These are phyloP conservation scores for Alnus rubra DNA, from an alignment of 306 rosid species.

Conservation along the genomic window DNA sequence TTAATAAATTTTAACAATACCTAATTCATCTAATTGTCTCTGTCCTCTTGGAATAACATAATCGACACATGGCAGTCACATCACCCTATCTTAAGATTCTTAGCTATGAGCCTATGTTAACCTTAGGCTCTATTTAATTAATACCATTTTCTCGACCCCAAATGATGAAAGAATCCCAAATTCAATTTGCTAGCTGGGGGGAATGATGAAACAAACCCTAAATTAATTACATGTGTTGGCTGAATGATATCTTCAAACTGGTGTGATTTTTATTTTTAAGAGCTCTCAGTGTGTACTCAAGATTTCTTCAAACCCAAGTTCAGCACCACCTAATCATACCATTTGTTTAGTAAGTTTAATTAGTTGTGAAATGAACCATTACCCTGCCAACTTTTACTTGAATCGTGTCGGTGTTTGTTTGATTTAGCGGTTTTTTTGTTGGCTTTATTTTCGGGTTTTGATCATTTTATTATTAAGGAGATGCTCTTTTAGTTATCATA, in stretches of 20 bases:
- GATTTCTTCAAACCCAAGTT: slow-evolving; percentile 8
- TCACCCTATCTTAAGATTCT: background rate
- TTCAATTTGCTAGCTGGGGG: background rate
- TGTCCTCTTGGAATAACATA: background rate
- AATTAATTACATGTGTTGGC: background rate
- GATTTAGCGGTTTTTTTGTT: too few relatives aligned
- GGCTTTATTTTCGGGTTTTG: too few relatives aligned
- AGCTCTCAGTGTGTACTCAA: background rate
- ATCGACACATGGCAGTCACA: background rate
- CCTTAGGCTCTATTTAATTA: background rate
- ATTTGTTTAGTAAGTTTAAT: background rate
- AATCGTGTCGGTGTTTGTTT: too few relatives aligned
- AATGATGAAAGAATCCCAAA: background rate
- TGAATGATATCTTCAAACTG: background rate
- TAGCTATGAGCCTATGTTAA: background rate
- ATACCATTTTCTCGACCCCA: background rate
- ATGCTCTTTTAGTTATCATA: too few relatives aligned
- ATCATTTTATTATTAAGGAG: too few relatives aligned
- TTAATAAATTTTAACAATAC: background rate
- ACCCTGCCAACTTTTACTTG: too few relatives aligned
- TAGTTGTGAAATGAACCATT: too few relatives aligned
- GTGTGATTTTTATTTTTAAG: background rate
- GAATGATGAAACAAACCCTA: background rate
- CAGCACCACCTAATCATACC: background rate
- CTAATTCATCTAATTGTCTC: background rate